A percentile compares a stretch with the other conserved stretches of the same genome.
These are phyloP conservation scores for Xylaria sp. DNA, from an alignment of 2,329 filamentous ascomycete genomes.

Conservation along the genomic window DNA sequence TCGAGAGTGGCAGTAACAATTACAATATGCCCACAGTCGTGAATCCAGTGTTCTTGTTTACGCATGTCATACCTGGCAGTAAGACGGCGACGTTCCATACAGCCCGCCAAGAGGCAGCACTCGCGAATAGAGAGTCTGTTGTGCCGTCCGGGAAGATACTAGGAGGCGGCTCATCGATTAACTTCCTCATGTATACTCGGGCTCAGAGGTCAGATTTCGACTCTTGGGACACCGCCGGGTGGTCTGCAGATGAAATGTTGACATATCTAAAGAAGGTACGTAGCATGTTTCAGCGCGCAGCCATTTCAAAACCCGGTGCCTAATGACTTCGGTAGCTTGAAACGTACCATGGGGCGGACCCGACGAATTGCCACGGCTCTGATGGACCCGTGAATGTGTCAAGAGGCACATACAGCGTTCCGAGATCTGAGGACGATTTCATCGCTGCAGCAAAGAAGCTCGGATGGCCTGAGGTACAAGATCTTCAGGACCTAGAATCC, in stretches of 20 bases:
- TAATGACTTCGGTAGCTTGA: slow-evolving; percentile 39
- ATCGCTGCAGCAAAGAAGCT: slow-evolving; percentile 57
- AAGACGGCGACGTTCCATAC: slow-evolving; percentile 59
- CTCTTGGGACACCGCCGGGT: slow-evolving; percentile 46
- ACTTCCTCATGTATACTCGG: slow-evolving; percentile 57
- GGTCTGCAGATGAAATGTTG: slow-evolving; percentile 53
- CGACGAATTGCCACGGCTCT: slow-evolving; percentile 57
- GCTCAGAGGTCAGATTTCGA: slow-evolving; percentile 50
- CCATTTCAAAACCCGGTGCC: too few relatives aligned
- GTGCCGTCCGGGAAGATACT: slow-evolving; percentile 58
- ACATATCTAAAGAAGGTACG: slow-evolving; percentile 64
- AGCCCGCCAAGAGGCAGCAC: slow-evolving; percentile 43
- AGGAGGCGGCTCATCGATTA: slow-evolving; percentile 65
- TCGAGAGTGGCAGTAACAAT: slow-evolving; percentile 26
- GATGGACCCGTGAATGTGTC: slow-evolving; percentile 62
- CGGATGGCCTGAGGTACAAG: slow-evolving; percentile 60
- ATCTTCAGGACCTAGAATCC: slow-evolving; percentile 60
- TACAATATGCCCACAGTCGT: slow-evolving; percentile 20
- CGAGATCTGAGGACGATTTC: slow-evolving; percentile 57
- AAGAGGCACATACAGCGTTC: slow-evolving; percentile 56
- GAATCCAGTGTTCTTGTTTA: slow-evolving; percentile 62
- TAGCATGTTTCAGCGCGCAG: too few relatives aligned
- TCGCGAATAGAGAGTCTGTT: slow-evolving; percentile 57
- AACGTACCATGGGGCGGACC: slow-evolving; percentile 50
- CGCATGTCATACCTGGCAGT: slow-evolving; percentile 58